Percentiles rank a stretch among this genome's conserved stretches.
Evolutionary conservation across 768 basidiomycete genomes (phyloP).

Genomic region (Collybia mongolica): DNA sequence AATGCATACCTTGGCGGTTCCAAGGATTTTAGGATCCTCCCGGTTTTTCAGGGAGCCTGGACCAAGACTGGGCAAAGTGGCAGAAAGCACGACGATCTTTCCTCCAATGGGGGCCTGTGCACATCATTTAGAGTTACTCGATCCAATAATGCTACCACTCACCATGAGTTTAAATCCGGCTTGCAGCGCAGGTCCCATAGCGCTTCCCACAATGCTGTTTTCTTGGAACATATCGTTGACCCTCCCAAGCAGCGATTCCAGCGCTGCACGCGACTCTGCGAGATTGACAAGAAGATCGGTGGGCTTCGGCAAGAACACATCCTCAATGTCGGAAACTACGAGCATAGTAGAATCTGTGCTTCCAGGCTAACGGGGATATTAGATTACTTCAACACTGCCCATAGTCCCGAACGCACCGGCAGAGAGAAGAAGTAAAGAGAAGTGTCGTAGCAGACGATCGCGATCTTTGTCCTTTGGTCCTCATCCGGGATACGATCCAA

Average conservation of each 20-base stretch:
- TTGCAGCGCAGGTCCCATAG: slow-evolving; percentile 91
- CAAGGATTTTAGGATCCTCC: slow-evolving; percentile 94
- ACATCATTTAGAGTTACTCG: neutral
- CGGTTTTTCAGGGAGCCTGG: slow-evolving; percentile 92
- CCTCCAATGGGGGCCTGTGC: slow-evolving; percentile 86
- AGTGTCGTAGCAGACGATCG: slow-evolving; percentile 88
- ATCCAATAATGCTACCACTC: slow-evolving; percentile 11
- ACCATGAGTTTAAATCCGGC: slow-evolving; percentile 97
- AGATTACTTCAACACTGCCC: neutral
- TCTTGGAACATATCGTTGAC: slow-evolving; percentile 98
- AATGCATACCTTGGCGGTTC: slow-evolving; percentile 77
- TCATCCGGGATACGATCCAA: slow-evolving; percentile 95
- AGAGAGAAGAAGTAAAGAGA: slow-evolving; percentile 97
- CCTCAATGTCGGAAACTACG: slow-evolving; percentile 95
- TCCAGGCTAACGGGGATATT: slow-evolving; percentile 46
- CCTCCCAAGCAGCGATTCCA: slow-evolving; percentile 80
- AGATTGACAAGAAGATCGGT: slow-evolving; percentile 96
- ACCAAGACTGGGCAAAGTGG: slow-evolving; percentile 84
- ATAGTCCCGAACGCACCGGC: slow-evolving; percentile 48
- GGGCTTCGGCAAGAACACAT: slow-evolving; percentile 97
- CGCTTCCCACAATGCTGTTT: slow-evolving; percentile 90
- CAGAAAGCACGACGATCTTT: slow-evolving; percentile 86
- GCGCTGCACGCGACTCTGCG: slow-evolving; percentile 72
- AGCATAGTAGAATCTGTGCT: slow-evolving; percentile 87
- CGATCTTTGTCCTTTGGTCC: slow-evolving; percentile 88